These are phyloP conservation scores for Boletus huronensis DNA, from an alignment of 768 basidiomycete species.

Conservation along the genomic window DNA sequence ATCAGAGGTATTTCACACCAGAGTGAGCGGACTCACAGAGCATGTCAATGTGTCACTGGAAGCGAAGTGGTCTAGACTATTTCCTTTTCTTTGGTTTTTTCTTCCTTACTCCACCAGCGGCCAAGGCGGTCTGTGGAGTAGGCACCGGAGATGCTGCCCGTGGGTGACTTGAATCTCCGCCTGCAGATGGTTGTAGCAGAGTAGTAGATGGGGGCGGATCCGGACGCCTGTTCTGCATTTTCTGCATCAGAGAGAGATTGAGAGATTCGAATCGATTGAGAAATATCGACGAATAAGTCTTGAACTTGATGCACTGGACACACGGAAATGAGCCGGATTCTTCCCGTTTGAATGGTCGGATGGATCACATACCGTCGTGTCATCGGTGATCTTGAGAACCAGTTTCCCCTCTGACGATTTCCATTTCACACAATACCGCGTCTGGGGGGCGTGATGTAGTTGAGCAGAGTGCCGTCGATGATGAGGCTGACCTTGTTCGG, in stretches of 20 bases:
- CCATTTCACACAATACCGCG: constrained; percentile 93
- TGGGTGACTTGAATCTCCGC: constrained; percentile 24
- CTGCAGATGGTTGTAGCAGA: constrained; percentile 18
- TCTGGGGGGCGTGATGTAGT: constrained; percentile 41
- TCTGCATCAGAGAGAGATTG: constrained; percentile 80
- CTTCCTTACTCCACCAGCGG: constrained; percentile 71
- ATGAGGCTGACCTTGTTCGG: constrained; percentile 61
- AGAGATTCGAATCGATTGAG: constrained; percentile 95
- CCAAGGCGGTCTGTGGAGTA: constrained; percentile 31
- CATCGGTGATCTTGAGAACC: constrained; percentile 91
- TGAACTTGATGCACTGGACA: constrained; percentile 89
- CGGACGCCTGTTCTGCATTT: constrained; percentile 70
- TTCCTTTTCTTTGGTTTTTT: constrained; percentile 84
- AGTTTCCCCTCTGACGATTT: constrained; percentile 79
- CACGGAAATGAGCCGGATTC: neutral
- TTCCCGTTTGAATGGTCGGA: neutral
- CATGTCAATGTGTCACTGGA: constrained; percentile 1
- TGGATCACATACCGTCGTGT: constrained; percentile 66
- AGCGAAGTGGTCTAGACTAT: constrained; percentile 26
- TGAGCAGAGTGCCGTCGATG: neutral
- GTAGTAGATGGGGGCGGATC: constrained; percentile 27
- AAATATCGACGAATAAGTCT: constrained; percentile 90
- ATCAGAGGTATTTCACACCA: neutral
- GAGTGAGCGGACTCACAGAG: constrained; percentile 11
- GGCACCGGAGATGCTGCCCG: constrained; percentile 34